Conservation (phyloP, 108 stramenopile species). For the Mayamaea pseudoterrestris region DNA sequence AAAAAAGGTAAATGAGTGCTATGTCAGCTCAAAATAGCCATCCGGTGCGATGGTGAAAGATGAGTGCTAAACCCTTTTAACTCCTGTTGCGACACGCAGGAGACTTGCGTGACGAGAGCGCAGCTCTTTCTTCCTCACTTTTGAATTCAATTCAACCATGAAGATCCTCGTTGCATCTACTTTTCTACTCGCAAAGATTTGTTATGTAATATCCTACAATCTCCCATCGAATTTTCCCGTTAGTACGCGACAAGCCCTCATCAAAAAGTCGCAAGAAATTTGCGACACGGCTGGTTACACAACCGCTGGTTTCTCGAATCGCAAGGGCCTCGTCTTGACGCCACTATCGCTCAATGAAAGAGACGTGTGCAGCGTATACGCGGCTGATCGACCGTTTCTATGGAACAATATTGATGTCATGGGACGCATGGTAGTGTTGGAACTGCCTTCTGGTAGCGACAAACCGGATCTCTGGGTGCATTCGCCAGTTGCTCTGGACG, state of each 20-base stretch:
- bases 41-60: too few relatives aligned
- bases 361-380: conserved; percentile 63
- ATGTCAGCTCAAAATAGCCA: too few relatives aligned
- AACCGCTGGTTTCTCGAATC: conserved; percentile 29
- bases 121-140: too few relatives aligned
- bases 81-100: too few relatives aligned
- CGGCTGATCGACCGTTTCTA: conserved; percentile 64
- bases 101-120: too few relatives aligned
- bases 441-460: conserved; percentile 16
- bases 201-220: not conserved
- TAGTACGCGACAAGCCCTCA: not conserved
- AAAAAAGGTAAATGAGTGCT: too few relatives aligned
- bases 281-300: conserved; percentile 18
- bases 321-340: conserved; percentile 50
- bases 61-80: too few relatives aligned
- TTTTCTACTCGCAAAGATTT: too few relatives aligned
- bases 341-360: conserved; percentile 31
- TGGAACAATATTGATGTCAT: conserved; percentile 84
- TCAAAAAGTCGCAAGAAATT: conserved; percentile 8
- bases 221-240: not conserved
- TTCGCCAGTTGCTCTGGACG: conserved; percentile 55
- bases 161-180: too few relatives aligned
- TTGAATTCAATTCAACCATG: too few relatives aligned
- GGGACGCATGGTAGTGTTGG: conserved; percentile 70
- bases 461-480: conserved; percentile 51